Conservation (phyloP, 345 rosid species). For the Anastatica hierochuntica region DNA sequence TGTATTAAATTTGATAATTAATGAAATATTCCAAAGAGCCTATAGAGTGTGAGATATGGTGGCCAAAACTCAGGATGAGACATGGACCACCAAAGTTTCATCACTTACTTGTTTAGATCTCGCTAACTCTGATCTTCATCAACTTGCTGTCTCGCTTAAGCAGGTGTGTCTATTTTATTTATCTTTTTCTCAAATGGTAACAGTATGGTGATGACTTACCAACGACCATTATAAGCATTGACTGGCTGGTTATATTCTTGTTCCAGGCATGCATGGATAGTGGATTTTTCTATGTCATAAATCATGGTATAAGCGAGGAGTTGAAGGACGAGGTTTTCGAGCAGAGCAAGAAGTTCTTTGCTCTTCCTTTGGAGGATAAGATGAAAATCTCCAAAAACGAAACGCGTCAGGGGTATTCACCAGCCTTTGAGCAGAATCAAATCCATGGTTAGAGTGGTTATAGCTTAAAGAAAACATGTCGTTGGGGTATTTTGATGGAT, state of each 20-base stretch:
- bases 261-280: conserved; percentile 68
- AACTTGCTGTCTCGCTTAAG: conserved; percentile 9
- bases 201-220: background rate
- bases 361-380: conserved; percentile 47
- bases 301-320: conserved; percentile 65
- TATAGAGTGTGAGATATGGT: background rate
- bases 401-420: conserved; percentile 65
- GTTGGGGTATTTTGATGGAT: background rate
- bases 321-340: conserved; percentile 53
- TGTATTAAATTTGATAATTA: too few relatives aligned
- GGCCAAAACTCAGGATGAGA: background rate
- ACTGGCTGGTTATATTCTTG: background rate
- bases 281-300: conserved; percentile 73
- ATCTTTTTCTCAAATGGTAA: background rate
- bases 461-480: too few relatives aligned
- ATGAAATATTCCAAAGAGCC: too few relatives aligned
- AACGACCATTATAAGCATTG: too few relatives aligned
- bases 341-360: conserved; percentile 53
- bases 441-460: background rate
- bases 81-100: conserved; percentile 1
- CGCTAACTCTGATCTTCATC: conserved; percentile 9
- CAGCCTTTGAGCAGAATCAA: conserved; percentile 45
- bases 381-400: conserved; percentile 58
- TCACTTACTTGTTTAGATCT: conserved; percentile 22
- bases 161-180: background rate